Evolutionary conservation across 2,329 filamentous ascomycete species (phyloP).

Genomic region (Drechslerella stenobrocha): DNA sequence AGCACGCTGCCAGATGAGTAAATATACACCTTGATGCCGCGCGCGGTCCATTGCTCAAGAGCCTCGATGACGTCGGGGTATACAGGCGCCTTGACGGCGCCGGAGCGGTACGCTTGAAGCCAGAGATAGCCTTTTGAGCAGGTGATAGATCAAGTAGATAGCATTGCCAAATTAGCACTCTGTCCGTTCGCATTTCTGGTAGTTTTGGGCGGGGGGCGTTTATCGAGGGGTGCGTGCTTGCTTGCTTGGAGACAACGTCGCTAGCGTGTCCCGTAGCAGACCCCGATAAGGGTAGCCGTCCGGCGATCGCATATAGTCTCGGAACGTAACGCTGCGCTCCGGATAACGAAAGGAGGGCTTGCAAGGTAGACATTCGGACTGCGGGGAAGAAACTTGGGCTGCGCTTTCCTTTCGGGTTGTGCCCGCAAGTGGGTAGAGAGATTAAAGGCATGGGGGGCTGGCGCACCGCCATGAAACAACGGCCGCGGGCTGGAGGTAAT

Average conservation of each 20-base stretch:
- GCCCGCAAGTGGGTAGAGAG: not conserved
- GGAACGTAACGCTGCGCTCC: not conserved
- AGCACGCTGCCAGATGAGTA: constrained; percentile 80
- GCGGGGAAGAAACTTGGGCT: not conserved
- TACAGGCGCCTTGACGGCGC: constrained; percentile 70
- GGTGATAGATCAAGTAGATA: not conserved
- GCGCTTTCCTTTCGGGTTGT: constrained; percentile 2
- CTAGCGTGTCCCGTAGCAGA: not conserved
- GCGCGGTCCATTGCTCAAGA: constrained; percentile 62
- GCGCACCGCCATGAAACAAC: not conserved
- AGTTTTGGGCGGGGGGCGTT: constrained; percentile 3
- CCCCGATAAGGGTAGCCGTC: not conserved
- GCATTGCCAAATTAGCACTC: too few species aligned
- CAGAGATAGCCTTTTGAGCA: constrained; percentile 66
- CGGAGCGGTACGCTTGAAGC: constrained; percentile 71
- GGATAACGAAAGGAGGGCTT: not conserved
- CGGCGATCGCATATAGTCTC: not conserved
- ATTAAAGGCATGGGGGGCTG: not conserved
- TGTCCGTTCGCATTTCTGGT: too few species aligned
- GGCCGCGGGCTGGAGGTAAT: constrained; percentile 18
- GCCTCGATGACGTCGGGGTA: constrained; percentile 73
- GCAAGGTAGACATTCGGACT: not conserved
- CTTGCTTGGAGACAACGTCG: too few species aligned
- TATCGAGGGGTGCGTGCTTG: not conserved
- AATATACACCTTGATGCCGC: constrained; percentile 68